phyloP scores from a whole-genome alignment of 257 asterid genomes.

The Forsythia suspensa region DNA sequence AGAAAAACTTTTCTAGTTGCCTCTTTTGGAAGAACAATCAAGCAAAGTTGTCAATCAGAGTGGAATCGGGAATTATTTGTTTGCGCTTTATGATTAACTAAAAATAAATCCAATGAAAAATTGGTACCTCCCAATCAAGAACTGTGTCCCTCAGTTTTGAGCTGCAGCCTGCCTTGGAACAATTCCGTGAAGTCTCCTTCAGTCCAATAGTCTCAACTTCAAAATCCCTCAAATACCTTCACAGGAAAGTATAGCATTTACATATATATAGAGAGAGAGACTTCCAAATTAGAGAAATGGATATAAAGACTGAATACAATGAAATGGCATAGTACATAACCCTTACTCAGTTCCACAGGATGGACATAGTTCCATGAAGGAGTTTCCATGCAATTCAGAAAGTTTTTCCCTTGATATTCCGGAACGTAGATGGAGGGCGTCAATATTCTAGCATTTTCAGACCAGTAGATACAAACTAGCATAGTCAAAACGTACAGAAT shows the following conservation, averaged over 20 bases:
- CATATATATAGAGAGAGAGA: constrained; percentile 1
- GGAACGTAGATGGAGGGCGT: constrained; percentile 94
- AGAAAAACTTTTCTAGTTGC: not conserved
- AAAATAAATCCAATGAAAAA: constrained; percentile 8
- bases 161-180: constrained; percentile 66
- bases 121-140: constrained; percentile 95
- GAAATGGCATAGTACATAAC: constrained; percentile 6
- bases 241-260: constrained; percentile 27
- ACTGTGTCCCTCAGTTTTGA: constrained; percentile 91
- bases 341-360: constrained; percentile 91
- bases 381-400: constrained; percentile 88
- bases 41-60: not conserved
- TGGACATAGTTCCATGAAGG: constrained; percentile 84
- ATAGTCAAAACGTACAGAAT: constrained; percentile 19
- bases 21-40: not conserved
- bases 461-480: constrained; percentile 15
- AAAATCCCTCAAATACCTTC: constrained; percentile 88
- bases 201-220: constrained; percentile 94
- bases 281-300: constrained; percentile 10
- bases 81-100: constrained; percentile 11
- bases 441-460: constrained; percentile 69
- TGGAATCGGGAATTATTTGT: constrained; percentile 1
- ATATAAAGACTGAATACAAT: not conserved
- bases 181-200: constrained; percentile 80
- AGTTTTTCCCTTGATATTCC: constrained; percentile 90